Evolutionary conservation across 768 basidiomycete genomes (phyloP).

Genomic region (Pleurotus salmoneostramineus): DNA sequence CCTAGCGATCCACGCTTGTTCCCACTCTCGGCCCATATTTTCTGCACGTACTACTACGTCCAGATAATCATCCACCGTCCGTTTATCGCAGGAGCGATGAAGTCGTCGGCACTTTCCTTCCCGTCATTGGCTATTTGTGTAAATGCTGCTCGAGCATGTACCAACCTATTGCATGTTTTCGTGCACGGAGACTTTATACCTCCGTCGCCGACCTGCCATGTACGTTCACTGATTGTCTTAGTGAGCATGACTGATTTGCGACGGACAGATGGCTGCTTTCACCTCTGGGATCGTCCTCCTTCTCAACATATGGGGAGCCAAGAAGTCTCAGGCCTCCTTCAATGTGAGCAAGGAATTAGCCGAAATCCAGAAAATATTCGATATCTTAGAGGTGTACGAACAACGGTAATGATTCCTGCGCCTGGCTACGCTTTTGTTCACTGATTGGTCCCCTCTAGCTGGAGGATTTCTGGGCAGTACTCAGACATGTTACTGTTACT

Average conservation of each 20-base stretch:
- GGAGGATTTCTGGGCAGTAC: slow-evolving; percentile 14
- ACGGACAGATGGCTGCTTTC: slow-evolving; percentile 13
- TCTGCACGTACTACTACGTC: slow-evolving; percentile 16
- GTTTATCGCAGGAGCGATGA: slow-evolving; percentile 54
- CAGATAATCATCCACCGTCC: slow-evolving; percentile 68
- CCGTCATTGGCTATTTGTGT: slow-evolving; percentile 69
- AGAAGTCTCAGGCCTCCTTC: slow-evolving; percentile 21
- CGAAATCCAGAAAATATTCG: slow-evolving; percentile 41
- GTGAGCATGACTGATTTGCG: not conserved
- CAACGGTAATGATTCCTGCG: slow-evolving; percentile 8
- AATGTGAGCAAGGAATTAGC: slow-evolving; percentile 33
- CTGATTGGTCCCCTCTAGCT: slow-evolving; percentile 1
- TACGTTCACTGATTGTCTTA: not conserved
- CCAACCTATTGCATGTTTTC: slow-evolving; percentile 47
- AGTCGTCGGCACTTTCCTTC: slow-evolving; percentile 25
- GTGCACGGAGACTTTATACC: not conserved
- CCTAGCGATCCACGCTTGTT: slow-evolving; percentile 14
- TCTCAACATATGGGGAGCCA: slow-evolving; percentile 44
- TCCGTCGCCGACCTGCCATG: slow-evolving; percentile 14
- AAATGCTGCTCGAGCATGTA: slow-evolving; percentile 62
- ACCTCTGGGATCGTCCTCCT: slow-evolving; percentile 38
- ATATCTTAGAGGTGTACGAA: slow-evolving; percentile 22
- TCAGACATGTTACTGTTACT: slow-evolving; percentile 5
- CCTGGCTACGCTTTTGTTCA: not conserved
- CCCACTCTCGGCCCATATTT: slow-evolving; percentile 17